phyloP scores from a whole-genome alignment of 768 basidiomycete genomes.

The Termitomyces sp. region DNA sequence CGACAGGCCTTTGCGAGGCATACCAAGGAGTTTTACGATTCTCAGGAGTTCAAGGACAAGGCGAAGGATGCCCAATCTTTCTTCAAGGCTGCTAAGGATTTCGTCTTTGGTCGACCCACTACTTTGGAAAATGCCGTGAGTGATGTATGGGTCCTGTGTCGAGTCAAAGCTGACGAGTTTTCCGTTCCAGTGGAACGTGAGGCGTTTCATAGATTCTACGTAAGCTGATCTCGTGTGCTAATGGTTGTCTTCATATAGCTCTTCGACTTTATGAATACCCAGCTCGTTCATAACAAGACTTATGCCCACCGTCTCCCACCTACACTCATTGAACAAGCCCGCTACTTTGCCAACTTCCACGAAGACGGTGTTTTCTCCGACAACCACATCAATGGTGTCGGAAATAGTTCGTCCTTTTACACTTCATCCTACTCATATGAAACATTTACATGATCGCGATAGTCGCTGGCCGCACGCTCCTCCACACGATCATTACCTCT shows the following conservation, averaged over 20 bases:
- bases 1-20: slow-evolving; percentile 61
- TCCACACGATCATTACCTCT: slow-evolving; percentile 65
- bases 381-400: slow-evolving; percentile 55
- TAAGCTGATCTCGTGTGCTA: background rate
- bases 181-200: slow-evolving; percentile 65
- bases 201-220: slow-evolving; percentile 17
- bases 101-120: slow-evolving; percentile 61
- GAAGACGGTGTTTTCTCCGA: slow-evolving; percentile 73
- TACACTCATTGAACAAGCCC: slow-evolving; percentile 70
- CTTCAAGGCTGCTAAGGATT: slow-evolving; percentile 63
- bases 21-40: slow-evolving; percentile 52
- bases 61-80: slow-evolving; percentile 55
- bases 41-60: slow-evolving; percentile 60
- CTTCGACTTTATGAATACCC: slow-evolving; percentile 72
- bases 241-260: slow-evolving; percentile 39
- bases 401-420: slow-evolving; percentile 57
- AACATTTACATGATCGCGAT: background rate
- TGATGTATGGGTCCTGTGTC: slow-evolving; percentile 6
- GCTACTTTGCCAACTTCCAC: slow-evolving; percentile 73
- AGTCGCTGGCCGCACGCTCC: slow-evolving; percentile 82
- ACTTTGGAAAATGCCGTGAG: slow-evolving; percentile 67
- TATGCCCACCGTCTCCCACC: slow-evolving; percentile 79
- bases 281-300: slow-evolving; percentile 77
- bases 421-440: background rate
- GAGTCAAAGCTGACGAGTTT: slow-evolving; percentile 13